Percentiles rank a stretch among this genome's conserved stretches.
Evolutionary conservation across 1,284 basidiomycete species (phyloP).

Genomic region (Trichosporon ovoides): DNA sequence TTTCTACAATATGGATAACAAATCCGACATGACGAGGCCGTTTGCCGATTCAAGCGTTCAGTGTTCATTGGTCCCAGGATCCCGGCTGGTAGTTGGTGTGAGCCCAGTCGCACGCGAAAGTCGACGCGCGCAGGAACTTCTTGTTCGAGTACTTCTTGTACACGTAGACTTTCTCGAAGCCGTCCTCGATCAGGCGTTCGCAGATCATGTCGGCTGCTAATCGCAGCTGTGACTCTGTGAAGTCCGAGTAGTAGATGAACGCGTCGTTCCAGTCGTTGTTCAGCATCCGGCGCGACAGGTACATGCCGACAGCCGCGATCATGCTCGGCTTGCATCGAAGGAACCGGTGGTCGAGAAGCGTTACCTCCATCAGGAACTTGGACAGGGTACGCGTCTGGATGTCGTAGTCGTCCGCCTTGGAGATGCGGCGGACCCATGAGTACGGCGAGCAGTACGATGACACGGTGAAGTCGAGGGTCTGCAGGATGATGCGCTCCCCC

Average conservation of each 20-base stretch:
- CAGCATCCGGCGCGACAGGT: slow-evolving; percentile 83
- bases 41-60: background rate
- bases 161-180: slow-evolving; percentile 79
- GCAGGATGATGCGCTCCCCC: slow-evolving; percentile 89
- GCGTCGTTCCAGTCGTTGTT: slow-evolving; percentile 86
- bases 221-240: slow-evolving; percentile 81
- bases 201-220: slow-evolving; percentile 77
- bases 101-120: slow-evolving; percentile 55
- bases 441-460: slow-evolving; percentile 99
- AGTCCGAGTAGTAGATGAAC: slow-evolving; percentile 91
- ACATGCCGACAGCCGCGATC: slow-evolving; percentile 98
- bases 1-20: background rate
- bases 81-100: slow-evolving; percentile 22
- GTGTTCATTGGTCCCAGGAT: background rate
- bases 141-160: slow-evolving; percentile 97
- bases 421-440: slow-evolving; percentile 97
- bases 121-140: slow-evolving; percentile 81
- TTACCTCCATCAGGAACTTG: slow-evolving; percentile 97
- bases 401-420: slow-evolving; percentile 98
- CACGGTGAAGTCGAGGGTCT: slow-evolving; percentile 87
- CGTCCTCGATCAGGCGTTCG: slow-evolving; percentile 73
- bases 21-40: background rate
- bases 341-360: slow-evolving; percentile 88
- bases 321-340: slow-evolving; percentile 88
- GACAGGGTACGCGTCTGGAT: slow-evolving; percentile 93